phyloP scores from a whole-genome alignment of 306 rosid genomes.

The Ceratonia siliqua region DNA sequence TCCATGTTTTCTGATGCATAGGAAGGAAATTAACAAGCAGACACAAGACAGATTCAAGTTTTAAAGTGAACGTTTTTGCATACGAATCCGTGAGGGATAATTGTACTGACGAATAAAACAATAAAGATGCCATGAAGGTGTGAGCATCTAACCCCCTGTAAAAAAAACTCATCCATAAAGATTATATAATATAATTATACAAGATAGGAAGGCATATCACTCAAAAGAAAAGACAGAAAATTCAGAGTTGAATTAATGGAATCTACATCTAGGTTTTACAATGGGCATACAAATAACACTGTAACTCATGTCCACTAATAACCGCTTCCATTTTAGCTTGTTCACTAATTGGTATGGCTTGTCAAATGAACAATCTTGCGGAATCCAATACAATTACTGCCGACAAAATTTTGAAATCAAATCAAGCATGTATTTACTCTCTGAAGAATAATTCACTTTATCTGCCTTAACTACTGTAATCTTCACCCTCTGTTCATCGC shows the following conservation, averaged over 20 bases:
- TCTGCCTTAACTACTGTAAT: constrained; percentile 87
- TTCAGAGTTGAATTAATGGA: neutral
- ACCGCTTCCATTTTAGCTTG: constrained; percentile 23
- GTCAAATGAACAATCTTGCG: neutral
- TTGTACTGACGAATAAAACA: neutral
- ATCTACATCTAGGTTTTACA: constrained; percentile 12
- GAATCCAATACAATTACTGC: constrained; percentile 35
- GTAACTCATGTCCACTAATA: neutral
- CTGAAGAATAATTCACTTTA: constrained; percentile 66
- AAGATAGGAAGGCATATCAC: neutral
- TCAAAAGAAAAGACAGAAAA: neutral
- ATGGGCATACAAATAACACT: constrained; percentile 6
- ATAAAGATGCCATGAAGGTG: neutral
- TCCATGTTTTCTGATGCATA: constrained; percentile 19
- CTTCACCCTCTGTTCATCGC: constrained; percentile 90
- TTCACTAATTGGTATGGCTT: constrained; percentile 3
- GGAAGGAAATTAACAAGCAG: constrained; percentile 25
- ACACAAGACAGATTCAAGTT: neutral
- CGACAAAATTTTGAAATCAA: constrained; percentile 55
- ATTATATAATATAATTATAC: neutral
- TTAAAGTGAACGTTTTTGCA: neutral
- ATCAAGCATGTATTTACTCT: constrained; percentile 72
- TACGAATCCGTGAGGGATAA: too few relatives aligned
- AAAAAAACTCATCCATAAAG: neutral
- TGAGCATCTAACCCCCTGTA: neutral